These are phyloP conservation scores for Periglandula ipomoeae DNA, from an alignment of 2,329 filamentous ascomycete species.

Conservation along the genomic window DNA sequence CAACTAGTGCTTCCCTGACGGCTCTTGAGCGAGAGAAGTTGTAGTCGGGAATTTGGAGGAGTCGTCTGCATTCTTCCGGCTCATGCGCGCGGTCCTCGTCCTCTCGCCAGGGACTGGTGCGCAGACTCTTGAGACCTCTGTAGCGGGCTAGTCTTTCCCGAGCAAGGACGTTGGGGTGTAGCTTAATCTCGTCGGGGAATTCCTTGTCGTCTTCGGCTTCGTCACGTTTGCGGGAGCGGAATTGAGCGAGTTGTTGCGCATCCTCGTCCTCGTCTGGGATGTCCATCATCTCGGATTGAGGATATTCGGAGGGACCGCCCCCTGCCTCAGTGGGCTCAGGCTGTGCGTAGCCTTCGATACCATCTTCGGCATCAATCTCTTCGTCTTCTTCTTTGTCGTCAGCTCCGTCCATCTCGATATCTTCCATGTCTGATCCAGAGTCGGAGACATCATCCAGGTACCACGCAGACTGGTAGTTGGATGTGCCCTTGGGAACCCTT, in stretches of 20 bases:
- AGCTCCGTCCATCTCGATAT: constrained; percentile 39
- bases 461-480: constrained; percentile 91
- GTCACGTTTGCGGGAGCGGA: constrained; percentile 65
- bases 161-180: constrained; percentile 79
- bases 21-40: constrained; percentile 69
- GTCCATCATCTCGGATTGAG: constrained; percentile 85
- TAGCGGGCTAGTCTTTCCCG: constrained; percentile 80
- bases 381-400: constrained; percentile 51
- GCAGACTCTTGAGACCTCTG: constrained; percentile 82
- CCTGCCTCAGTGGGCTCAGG: constrained; percentile 66
- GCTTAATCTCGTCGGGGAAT: constrained; percentile 94
- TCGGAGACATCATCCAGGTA: constrained; percentile 73
- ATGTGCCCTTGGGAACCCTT: constrained; percentile 81
- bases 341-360: constrained; percentile 59
- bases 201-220: constrained; percentile 87
- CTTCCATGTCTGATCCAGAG: constrained; percentile 77
- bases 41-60: constrained; percentile 86
- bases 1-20: constrained; percentile 75
- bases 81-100: constrained; percentile 80
- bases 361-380: constrained; percentile 68
- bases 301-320: constrained; percentile 76
- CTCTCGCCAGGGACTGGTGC: constrained; percentile 80
- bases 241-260: constrained; percentile 69
- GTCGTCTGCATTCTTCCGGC: constrained; percentile 78
- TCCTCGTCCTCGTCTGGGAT: constrained; percentile 76